Conservation (phyloP, 257 asterid genomes). For the Datura wrightii region DNA sequence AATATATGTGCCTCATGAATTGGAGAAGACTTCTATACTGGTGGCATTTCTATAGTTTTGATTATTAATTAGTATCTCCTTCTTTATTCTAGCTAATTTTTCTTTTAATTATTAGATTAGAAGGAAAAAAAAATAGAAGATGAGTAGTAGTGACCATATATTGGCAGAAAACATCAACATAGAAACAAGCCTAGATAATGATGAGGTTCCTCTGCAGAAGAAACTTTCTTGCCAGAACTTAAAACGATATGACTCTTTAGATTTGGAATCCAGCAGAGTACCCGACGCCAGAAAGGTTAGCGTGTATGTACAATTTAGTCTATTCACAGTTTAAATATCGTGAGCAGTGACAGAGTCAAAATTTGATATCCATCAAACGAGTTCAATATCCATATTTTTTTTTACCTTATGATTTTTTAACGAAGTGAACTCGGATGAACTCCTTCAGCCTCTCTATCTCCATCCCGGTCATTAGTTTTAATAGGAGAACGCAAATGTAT, state of each 20-base stretch:
- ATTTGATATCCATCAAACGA: no score
- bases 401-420: no score
- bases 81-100: not conserved
- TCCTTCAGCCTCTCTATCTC: no score
- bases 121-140: not conserved
- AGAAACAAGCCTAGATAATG: not conserved
- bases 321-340: no score
- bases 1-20: no score
- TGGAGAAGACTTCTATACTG: not conserved
- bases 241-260: not conserved
- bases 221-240: not conserved
- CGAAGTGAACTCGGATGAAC: no score
- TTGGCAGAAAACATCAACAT: not conserved
- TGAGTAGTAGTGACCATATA: not conserved
- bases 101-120: no score
- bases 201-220: not conserved
- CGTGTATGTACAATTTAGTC: no score
- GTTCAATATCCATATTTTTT: no score
- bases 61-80: not conserved
- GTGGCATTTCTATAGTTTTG: not conserved
- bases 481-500: no score
- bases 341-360: no score
- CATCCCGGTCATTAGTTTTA: no score
- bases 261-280: conserved; percentile 1
- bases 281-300: not conserved